phyloP scores from a whole-genome alignment of 2,329 filamentous ascomycete species.

The Cladosporium sphaerospermum region DNA sequence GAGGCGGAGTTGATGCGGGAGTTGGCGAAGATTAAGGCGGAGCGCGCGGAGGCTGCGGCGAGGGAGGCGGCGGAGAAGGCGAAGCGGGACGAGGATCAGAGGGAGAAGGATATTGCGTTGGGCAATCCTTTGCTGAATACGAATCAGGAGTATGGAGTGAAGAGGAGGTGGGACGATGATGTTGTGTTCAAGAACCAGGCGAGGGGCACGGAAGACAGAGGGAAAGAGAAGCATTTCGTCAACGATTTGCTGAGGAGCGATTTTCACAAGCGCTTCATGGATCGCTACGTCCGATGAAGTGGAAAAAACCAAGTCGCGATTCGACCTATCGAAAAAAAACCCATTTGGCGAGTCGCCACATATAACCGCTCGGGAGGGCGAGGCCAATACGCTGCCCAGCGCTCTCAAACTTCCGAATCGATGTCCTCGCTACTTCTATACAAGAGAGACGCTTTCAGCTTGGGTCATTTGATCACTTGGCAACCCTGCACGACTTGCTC shows the following conservation, averaged over 20 bases:
- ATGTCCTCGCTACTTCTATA: too few species aligned
- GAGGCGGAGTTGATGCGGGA: slow-evolving; percentile 87
- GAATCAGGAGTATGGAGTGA: slow-evolving; percentile 71
- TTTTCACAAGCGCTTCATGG: slow-evolving; percentile 97
- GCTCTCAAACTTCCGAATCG: too few species aligned
- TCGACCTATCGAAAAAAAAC: too few species aligned
- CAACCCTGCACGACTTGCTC: too few species aligned
- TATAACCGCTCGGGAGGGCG: too few species aligned
- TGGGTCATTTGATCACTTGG: too few species aligned
- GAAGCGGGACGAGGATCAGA: slow-evolving; percentile 73
- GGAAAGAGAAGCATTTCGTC: slow-evolving; percentile 70
- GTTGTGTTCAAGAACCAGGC: slow-evolving; percentile 99
- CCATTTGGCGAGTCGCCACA: too few species aligned
- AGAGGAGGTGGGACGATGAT: slow-evolving; percentile 93
- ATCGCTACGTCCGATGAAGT: slow-evolving; percentile 34
- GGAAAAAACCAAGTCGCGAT: background rate
- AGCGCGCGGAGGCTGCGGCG: slow-evolving; percentile 74
- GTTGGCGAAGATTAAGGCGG: slow-evolving; percentile 85
- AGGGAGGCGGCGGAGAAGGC: slow-evolving; percentile 74
- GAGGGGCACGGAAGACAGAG: slow-evolving; percentile 84
- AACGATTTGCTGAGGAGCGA: slow-evolving; percentile 92
- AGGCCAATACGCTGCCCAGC: too few species aligned
- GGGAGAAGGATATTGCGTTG: slow-evolving; percentile 80
- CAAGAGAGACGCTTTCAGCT: too few species aligned
- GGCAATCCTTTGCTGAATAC: slow-evolving; percentile 92